Base-by-base conservation (phyloP, 2,329 filamentous ascomycete species). In the Fusarium annulatum region DNA sequence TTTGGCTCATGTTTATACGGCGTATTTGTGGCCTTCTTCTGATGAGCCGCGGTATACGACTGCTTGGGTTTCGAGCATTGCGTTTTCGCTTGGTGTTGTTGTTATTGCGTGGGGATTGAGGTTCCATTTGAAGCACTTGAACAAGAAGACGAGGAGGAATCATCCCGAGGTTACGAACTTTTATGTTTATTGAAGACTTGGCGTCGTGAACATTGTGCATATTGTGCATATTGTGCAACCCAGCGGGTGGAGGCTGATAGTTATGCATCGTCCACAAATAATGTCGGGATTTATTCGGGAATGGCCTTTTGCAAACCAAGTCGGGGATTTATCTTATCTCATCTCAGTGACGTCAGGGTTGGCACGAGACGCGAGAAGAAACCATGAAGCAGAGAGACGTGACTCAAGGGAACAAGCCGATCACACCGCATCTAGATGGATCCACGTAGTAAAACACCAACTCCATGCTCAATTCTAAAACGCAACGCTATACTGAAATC, bases 1-100 rank as follows among this genome's bases (percentile, higher is more conserved):
- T 3, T 5, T 74, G 23, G 63, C 72, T 0, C 73, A 73, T 7
- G 72, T 74, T 0, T 74, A 74, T 3, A 75, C 72, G 7, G 68
- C 72, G 1, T 74, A 74, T 30, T 3, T 74, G 3, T 74, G 72
- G 72, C 68, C 68, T 1, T 61, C 53, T 5, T 63, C 60, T 0
- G 49, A 70, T 42, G 68, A 30, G 3, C 68, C 68, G 2, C 61
- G 67, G 8, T 71, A 71, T 5, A 39, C 60, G 3, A 51, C 36
- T 10, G 68, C 68, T 5, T 71, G 68, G 68, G 60, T 61, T 12
- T 42, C 56, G 0, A 71, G 68, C 5, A 71, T 71, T 18, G 68
- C 61, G 2, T 71, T 70, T 21, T 71, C 68, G 9, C 21, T 71
- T 19, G 67, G 68, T 7, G 68, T 71, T 12, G 26, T 71, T 19